phyloP scores from a whole-genome alignment of 1,284 basidiomycete genomes.

The Trametes polyzona region DNA sequence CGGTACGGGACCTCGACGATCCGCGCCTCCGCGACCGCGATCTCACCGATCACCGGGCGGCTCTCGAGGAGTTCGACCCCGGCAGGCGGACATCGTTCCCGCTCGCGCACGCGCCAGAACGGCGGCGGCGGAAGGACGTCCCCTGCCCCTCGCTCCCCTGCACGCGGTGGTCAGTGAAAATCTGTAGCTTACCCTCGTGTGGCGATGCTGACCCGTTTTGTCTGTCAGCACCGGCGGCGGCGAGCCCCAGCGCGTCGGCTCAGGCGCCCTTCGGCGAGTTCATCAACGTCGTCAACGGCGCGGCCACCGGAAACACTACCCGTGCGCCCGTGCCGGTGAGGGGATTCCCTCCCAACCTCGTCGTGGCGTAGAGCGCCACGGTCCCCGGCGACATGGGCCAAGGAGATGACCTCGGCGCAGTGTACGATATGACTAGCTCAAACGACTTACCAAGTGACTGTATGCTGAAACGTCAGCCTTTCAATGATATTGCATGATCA shows the following conservation, averaged over 20 bases:
- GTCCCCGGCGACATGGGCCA: too few species aligned
- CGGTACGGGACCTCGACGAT: conserved; percentile 5
- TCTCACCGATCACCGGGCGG: neutral
- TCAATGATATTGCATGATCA: too few species aligned
- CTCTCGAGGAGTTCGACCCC: neutral
- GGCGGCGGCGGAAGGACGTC: neutral
- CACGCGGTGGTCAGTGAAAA: neutral
- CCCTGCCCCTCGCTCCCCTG: conserved; percentile 1
- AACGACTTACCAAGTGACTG: too few species aligned
- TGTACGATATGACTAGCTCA: too few species aligned
- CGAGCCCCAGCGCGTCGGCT: neutral
- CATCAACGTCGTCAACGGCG: neutral
- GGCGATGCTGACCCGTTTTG: neutral
- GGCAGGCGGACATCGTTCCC: neutral
- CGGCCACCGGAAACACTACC: neutral
- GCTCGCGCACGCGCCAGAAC: neutral
- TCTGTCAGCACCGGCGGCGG: too few species aligned
- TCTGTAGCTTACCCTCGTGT: fast-evolving
- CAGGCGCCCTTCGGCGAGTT: conserved; percentile 2
- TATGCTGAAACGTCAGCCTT: too few species aligned
- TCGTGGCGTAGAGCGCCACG: neutral
- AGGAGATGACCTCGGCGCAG: too few species aligned
- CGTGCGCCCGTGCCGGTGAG: neutral
- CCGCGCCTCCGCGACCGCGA: neutral
- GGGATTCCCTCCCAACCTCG: neutral